phyloP scores from a whole-genome alignment of 352 stramenopile genomes.

The Blastocystis hominis region DNA sequence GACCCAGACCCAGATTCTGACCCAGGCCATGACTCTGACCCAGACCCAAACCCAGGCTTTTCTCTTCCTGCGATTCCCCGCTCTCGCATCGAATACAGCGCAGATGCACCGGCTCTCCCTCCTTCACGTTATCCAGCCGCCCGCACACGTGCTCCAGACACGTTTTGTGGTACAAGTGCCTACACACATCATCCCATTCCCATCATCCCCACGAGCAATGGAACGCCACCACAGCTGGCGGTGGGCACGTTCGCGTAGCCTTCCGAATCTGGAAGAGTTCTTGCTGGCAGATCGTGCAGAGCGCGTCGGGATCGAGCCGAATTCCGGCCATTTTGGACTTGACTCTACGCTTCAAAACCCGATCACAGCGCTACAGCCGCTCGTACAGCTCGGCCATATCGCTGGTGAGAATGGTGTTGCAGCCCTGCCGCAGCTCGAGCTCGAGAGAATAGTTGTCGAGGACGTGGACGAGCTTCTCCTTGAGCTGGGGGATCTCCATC shows the following conservation, averaged over 20 bases:
- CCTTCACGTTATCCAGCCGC: not conserved
- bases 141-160: constrained; percentile 42
- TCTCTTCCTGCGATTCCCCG: not conserved
- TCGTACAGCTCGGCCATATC: constrained; percentile 52
- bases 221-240: constrained; percentile 13
- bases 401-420: constrained; percentile 42
- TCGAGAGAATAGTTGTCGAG: constrained; percentile 54
- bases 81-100: constrained; percentile 52
- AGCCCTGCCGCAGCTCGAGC: constrained; percentile 50
- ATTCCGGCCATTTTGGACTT: constrained; percentile 45
- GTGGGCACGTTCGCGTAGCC: constrained; percentile 29
- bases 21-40: not conserved
- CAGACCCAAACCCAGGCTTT: not conserved
- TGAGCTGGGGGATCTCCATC: constrained; percentile 53
- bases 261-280: constrained; percentile 49
- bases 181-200: not conserved
- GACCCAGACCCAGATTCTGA: no score
- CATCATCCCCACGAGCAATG: not conserved
- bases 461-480: constrained; percentile 49
- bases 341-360: not conserved
- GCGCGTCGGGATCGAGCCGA: not conserved
- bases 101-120: constrained; percentile 19
- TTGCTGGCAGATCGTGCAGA: constrained; percentile 47
- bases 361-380: not conserved
- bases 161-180: not conserved